Conservation (phyloP, 2,329 filamentous ascomycete genomes). For the Thielaviopsis ethacetica region DNA sequence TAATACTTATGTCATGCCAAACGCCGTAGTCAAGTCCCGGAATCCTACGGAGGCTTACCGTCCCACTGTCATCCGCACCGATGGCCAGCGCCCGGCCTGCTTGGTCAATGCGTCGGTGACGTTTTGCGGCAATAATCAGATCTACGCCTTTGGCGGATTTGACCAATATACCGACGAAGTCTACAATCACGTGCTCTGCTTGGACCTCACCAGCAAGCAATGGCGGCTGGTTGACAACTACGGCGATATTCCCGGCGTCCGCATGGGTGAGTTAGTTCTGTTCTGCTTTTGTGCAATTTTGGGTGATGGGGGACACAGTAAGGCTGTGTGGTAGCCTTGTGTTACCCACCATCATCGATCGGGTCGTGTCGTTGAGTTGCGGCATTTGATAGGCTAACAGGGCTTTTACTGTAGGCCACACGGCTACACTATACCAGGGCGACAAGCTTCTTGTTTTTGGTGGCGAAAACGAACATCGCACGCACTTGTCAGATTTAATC, state of each 20-base stretch:
- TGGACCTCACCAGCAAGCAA: slow-evolving; percentile 75
- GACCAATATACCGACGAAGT: slow-evolving; percentile 98
- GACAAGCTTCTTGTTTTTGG: slow-evolving; percentile 95
- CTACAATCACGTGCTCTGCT: slow-evolving; percentile 87
- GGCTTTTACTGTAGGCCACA: slow-evolving; percentile 49
- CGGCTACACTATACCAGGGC: slow-evolving; percentile 81
- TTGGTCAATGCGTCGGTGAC: slow-evolving; percentile 96
- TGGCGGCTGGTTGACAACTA: slow-evolving; percentile 98
- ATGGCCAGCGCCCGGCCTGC: slow-evolving; percentile 74
- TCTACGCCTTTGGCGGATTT: slow-evolving; percentile 96
- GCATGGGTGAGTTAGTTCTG: slow-evolving; percentile 66
- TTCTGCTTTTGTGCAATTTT: slow-evolving; percentile 1
- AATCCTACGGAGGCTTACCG: slow-evolving; percentile 55
- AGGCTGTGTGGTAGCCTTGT: background rate
- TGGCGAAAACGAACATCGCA: slow-evolving; percentile 92
- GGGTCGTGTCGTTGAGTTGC: background rate
- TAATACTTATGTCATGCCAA: slow-evolving; percentile 84
- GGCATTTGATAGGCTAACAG: slow-evolving; percentile 1
- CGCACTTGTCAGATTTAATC: slow-evolving; percentile 88
- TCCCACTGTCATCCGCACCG: slow-evolving; percentile 64
- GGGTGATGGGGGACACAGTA: background rate
- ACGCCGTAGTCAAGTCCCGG: slow-evolving; percentile 56
- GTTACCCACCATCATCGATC: background rate
- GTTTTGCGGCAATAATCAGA: slow-evolving; percentile 94
- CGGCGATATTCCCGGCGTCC: slow-evolving; percentile 89